Evolutionary conservation across 2,329 filamentous ascomycete genomes (phyloP).

Genomic region (Botryosphaeria dothidea): DNA sequence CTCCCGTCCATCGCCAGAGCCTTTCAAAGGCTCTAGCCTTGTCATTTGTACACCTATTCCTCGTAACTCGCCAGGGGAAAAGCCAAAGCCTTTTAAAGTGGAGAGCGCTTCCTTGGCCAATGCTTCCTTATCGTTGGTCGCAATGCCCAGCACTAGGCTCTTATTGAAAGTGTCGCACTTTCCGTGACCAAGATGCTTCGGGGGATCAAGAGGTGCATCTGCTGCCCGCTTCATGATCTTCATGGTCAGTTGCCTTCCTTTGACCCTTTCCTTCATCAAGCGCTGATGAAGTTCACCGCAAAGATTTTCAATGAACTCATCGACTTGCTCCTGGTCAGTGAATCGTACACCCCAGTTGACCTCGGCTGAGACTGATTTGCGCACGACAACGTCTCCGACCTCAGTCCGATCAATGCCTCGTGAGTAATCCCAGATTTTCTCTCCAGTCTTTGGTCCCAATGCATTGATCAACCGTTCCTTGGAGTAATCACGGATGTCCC

Average conservation of each 20-base stretch:
- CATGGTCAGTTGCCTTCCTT: slow-evolving; percentile 84
- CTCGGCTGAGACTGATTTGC: slow-evolving; percentile 95
- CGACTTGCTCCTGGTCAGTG: slow-evolving; percentile 85
- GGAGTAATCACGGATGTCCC: slow-evolving; percentile 75
- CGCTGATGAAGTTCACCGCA: slow-evolving; percentile 82
- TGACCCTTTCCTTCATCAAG: slow-evolving; percentile 79
- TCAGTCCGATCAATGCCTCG: slow-evolving; percentile 83
- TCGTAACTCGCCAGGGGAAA: slow-evolving; percentile 89
- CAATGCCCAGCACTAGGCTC: slow-evolving; percentile 76
- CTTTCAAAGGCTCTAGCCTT: slow-evolving; percentile 79
- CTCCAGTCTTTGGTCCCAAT: slow-evolving; percentile 89
- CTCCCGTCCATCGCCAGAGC: slow-evolving; percentile 56
- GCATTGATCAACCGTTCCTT: slow-evolving; percentile 73
- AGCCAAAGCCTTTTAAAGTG: slow-evolving; percentile 76
- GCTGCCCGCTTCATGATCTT: slow-evolving; percentile 89
- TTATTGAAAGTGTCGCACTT: slow-evolving; percentile 96
- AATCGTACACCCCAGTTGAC: slow-evolving; percentile 99
- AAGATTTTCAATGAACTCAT: slow-evolving; percentile 84
- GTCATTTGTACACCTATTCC: slow-evolving; percentile 93
- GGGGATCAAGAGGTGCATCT: slow-evolving; percentile 86
- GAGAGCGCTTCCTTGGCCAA: slow-evolving; percentile 83
- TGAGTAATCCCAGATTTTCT: slow-evolving; percentile 86
- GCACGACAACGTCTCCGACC: slow-evolving; percentile 79
- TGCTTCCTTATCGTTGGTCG: slow-evolving; percentile 71
- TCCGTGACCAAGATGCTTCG: slow-evolving; percentile 91